Percentiles rank a stretch among this genome's conserved stretches.
These are phyloP conservation scores for Ogataea polymorpha DNA, from an alignment of 805 yeast species.

Conservation along the genomic window DNA sequence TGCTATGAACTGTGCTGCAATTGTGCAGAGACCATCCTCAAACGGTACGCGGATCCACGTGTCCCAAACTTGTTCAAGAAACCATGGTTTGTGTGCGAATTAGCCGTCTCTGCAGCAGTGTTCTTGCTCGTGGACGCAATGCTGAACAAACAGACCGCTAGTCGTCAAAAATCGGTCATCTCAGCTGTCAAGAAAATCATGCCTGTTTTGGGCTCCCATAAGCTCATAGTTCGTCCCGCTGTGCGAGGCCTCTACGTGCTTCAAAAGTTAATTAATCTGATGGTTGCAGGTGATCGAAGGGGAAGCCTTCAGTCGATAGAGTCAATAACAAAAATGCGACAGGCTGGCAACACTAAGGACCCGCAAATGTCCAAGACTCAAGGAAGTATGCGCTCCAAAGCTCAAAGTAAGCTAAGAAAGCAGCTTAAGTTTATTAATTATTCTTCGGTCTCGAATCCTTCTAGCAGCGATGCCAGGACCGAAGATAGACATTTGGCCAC, in stretches of 20 bases:
- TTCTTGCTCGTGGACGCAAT: constrained; percentile 30
- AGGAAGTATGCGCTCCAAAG: no score
- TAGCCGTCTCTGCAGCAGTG: constrained; percentile 26
- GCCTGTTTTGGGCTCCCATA: constrained; percentile 24
- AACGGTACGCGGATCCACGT: constrained; percentile 13
- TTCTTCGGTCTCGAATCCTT: constrained; percentile 2
- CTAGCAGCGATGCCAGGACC: neutral
- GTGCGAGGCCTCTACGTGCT: constrained; percentile 30
- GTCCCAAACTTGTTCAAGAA: constrained; percentile 22
- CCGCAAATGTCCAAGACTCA: no score
- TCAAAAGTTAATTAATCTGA: constrained; percentile 22
- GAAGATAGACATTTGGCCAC: neutral
- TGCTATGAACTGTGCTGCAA: constrained; percentile 24
- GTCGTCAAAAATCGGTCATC: constrained; percentile 17
- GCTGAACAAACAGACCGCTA: constrained; percentile 21
- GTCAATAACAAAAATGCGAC: constrained; percentile 6
- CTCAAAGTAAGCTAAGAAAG: neutral
- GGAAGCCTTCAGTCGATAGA: constrained; percentile 9
- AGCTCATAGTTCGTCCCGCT: constrained; percentile 28
- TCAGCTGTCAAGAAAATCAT: constrained; percentile 16
- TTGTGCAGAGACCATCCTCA: constrained; percentile 20
- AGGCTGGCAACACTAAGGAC: no score
- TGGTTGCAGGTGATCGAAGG: constrained; percentile 16
- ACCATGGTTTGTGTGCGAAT: constrained; percentile 24
- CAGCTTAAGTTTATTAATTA: constrained; percentile 11